Percentiles rank a stretch among this genome's conserved stretches.
Evolutionary conservation across 2,329 filamentous ascomycete genomes (phyloP).

Genomic region (Chaetomium sp.): DNA sequence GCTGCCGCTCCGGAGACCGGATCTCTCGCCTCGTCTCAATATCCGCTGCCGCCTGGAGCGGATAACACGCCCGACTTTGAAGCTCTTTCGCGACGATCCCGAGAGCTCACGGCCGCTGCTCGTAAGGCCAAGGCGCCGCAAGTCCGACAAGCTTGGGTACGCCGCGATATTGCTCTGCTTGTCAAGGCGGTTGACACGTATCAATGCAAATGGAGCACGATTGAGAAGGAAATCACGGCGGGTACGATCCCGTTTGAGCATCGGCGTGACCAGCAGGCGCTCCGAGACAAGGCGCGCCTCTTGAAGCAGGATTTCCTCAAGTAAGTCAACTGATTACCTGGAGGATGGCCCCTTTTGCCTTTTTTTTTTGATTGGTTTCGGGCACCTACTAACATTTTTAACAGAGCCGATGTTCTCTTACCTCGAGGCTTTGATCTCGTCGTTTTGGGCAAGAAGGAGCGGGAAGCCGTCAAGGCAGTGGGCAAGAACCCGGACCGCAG

Average conservation of each 20-base stretch:
- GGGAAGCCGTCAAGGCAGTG: conserved; percentile 31
- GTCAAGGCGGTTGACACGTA: conserved; percentile 35
- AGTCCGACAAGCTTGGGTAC: conserved; percentile 36
- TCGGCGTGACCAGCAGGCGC: conserved; percentile 46
- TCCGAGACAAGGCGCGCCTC: conserved; percentile 53
- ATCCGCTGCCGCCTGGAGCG: conserved; percentile 16
- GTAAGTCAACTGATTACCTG: conserved; percentile 23
- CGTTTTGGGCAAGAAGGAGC: conserved; percentile 45
- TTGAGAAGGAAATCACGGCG: conserved; percentile 28
- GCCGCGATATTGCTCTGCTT: conserved; percentile 36
- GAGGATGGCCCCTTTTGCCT: neutral
- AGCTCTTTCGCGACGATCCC: conserved; percentile 21
- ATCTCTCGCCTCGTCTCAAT: conserved; percentile 14
- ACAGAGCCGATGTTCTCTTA: conserved; percentile 36
- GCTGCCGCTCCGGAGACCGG: conserved; percentile 2
- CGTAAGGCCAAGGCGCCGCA: conserved; percentile 30
- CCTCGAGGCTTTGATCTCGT: conserved; percentile 46
- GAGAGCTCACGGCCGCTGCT: conserved; percentile 25
- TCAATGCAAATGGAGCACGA: conserved; percentile 35
- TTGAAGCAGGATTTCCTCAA: conserved; percentile 48
- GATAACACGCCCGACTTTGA: conserved; percentile 24
- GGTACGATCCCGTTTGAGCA: conserved; percentile 34
- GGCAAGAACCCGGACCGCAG: conserved; percentile 45
- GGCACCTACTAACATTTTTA: conserved; percentile 1
- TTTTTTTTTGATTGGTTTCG: too few relatives aligned